Percentiles rank a stretch among this genome's conserved stretches.
These are phyloP conservation scores for Zygosaccharomyces pseudobailii DNA, from an alignment of 1,139 yeast genomes.

Conservation along the genomic window DNA sequence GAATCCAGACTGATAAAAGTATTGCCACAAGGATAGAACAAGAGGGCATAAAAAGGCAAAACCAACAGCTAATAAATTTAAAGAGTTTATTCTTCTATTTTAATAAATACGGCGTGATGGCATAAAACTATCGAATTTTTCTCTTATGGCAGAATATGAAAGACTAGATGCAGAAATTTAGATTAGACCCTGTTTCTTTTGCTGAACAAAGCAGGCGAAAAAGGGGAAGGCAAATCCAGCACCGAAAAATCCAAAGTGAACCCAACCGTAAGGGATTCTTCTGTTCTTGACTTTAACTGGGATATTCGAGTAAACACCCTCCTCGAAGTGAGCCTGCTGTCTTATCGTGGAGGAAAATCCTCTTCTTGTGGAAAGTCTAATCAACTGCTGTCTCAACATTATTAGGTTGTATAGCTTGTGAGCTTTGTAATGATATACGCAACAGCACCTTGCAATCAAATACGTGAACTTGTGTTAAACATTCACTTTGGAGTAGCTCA, in stretches of 20 bases:
- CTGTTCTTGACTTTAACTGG: slow-evolving; percentile 93
- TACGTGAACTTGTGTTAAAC: too few species aligned
- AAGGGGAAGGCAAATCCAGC: slow-evolving; percentile 60
- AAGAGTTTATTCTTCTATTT: slow-evolving; percentile 1
- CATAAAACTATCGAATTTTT: slow-evolving; percentile 2
- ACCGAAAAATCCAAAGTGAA: slow-evolving; percentile 78
- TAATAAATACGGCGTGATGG: slow-evolving; percentile 2
- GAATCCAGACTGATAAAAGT: slow-evolving; percentile 9
- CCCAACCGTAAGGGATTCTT: slow-evolving; percentile 78
- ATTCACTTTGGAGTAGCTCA: too few species aligned
- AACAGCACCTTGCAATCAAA: too few species aligned
- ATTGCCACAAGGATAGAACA: background rate
- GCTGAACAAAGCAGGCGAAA: slow-evolving; percentile 61
- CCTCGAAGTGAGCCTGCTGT: slow-evolving; percentile 51
- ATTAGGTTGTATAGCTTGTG: background rate
- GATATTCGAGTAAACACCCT: slow-evolving; percentile 84
- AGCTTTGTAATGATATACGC: background rate
- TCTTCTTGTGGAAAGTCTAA: slow-evolving; percentile 33
- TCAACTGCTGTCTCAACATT: slow-evolving; percentile 34
- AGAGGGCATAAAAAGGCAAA: background rate
- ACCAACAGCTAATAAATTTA: background rate
- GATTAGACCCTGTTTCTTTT: slow-evolving; percentile 68
- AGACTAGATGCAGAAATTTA: slow-evolving; percentile 20
- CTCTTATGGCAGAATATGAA: slow-evolving; percentile 2
- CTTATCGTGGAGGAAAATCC: slow-evolving; percentile 32